Percentiles rank a stretch among this genome's conserved stretches.
Evolutionary conservation across 2,329 filamentous ascomycete species (phyloP).

Genomic region (Escovopsis sp.): DNA sequence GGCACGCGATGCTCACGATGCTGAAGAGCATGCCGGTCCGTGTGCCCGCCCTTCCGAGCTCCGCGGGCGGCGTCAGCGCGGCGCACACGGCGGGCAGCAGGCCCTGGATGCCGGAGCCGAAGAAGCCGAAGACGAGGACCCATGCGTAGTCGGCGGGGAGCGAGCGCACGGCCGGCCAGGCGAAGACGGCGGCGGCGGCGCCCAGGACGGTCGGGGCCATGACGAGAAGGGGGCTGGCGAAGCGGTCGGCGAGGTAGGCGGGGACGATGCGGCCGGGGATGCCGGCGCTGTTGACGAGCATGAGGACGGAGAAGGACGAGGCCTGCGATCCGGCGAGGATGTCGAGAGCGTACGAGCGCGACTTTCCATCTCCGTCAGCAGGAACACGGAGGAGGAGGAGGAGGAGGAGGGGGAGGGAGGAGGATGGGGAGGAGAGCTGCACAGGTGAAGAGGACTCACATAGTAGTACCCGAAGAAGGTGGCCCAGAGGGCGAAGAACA

Average conservation of each 20-base stretch:
- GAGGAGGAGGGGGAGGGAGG: too few species aligned
- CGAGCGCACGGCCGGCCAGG: constrained; percentile 37
- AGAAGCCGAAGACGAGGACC: constrained; percentile 48
- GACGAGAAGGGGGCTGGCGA: constrained; percentile 39
- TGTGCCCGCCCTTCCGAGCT: constrained; percentile 38
- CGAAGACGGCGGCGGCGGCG: constrained; percentile 29
- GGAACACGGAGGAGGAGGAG: too few species aligned
- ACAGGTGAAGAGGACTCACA: too few species aligned
- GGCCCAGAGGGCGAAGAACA: constrained; percentile 31
- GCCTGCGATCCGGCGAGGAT: constrained; percentile 28
- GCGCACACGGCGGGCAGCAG: constrained; percentile 43
- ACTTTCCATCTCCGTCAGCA: constrained; percentile 11
- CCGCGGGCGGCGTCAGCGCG: constrained; percentile 28
- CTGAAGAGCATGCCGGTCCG: constrained; percentile 47
- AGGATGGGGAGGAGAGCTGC: too few species aligned
- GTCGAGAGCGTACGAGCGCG: constrained; percentile 24
- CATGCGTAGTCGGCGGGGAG: constrained; percentile 36
- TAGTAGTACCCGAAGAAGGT: constrained; percentile 37
- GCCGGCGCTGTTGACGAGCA: constrained; percentile 45
- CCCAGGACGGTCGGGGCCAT: constrained; percentile 36
- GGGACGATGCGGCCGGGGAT: constrained; percentile 40
- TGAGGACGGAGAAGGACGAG: constrained; percentile 40
- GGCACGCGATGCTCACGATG: constrained; percentile 36
- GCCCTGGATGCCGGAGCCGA: constrained; percentile 47
- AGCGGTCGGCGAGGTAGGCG: constrained; percentile 38